These are phyloP conservation scores for Lunasporangiospora selenospora DNA, from an alignment of 192 early-diverging fungal genomes.

Conservation along the genomic window DNA sequence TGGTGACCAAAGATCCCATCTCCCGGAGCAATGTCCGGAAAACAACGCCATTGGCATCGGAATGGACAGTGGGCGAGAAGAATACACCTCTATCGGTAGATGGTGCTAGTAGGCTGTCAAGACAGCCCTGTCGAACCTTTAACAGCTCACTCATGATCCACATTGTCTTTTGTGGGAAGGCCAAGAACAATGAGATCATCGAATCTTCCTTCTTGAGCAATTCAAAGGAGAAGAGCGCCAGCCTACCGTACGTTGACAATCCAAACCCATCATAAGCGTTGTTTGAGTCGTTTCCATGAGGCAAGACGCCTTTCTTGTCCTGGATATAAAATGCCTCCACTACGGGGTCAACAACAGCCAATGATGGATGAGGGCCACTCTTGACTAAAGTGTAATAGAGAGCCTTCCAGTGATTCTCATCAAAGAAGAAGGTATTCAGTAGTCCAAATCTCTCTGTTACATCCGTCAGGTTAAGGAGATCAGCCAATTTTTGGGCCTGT, in stretches of 20 bases:
- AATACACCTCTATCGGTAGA: conserved; percentile 33
- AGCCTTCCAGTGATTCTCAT: conserved; percentile 46
- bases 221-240: conserved; percentile 52
- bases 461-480: conserved; percentile 27
- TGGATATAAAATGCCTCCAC: conserved; percentile 26
- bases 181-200: conserved; percentile 25
- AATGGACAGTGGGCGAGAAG: conserved; percentile 32
- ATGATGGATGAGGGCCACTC: conserved; percentile 29
- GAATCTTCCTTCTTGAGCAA: conserved; percentile 41
- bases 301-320: no score
- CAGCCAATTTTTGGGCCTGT: conserved; percentile 42
- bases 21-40: conserved; percentile 40
- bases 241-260: conserved; percentile 52
- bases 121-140: conserved; percentile 41
- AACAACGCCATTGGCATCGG: conserved; percentile 36
- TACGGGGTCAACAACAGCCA: conserved; percentile 26
- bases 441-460: conserved; percentile 24
- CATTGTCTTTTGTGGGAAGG: conserved; percentile 29
- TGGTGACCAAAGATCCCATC: conserved; percentile 13
- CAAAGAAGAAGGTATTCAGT: conserved; percentile 33
- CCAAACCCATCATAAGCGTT: conserved; percentile 58
- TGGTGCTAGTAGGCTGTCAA: conserved; percentile 35
- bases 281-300: background rate
- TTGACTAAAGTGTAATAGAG: conserved; percentile 35
- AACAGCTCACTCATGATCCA: conserved; percentile 45